Base-by-base conservation (phyloP, 495 filamentous ascomycete genomes). In the Talaromyces ruber region DNA sequence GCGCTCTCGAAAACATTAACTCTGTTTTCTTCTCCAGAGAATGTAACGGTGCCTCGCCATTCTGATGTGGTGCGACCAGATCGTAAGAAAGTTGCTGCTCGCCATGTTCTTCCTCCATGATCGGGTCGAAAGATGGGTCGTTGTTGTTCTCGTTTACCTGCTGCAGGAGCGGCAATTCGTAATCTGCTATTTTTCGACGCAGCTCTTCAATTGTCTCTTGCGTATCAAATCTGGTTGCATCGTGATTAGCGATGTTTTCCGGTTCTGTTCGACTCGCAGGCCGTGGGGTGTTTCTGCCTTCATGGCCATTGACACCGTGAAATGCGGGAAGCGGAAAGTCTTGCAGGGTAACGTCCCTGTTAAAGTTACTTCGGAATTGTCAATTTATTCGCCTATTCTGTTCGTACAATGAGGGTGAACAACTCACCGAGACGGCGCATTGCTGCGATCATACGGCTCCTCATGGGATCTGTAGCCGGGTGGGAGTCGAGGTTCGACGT, bases 1-100 rank as follows among this genome's bases (percentile, higher is more conserved):
- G 88, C 58, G 86, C 81, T 6, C 64, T 67, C 6, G 85, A 87
- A 66, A 91, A 89, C 62, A 92, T 76, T 28, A 82, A 72, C 30
- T 88, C 83, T 2, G 86, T 81, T 34, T 82, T 76, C 24, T 71
- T 72, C 73, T 91, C 88, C 1, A 92, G 71, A 18, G 71, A 70
- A 50, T 76, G 71, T 2, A 71, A 67, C 6, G 74, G 72, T 8
- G 67, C 64, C 26, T 72, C 70, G 11, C 59, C 47, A 22, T 64
- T 65, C 12, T 67, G 68, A 43, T 64, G 67, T 0, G 71, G 74
- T 14, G 68, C 71, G 29, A 75, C 67, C 8, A 76, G 64, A 39
- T 76, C 72, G 60, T 67, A 76, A 2, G 68, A 72, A n/a, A 63
- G 66, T 29, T 60, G 52, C 6, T 63, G 39, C 14, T 18, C 47